Evolutionary conservation across 1,139 yeast genomes (phyloP), one percentile per base, ranked within the genome.

Genomic region (Pichia sp.): DNA sequence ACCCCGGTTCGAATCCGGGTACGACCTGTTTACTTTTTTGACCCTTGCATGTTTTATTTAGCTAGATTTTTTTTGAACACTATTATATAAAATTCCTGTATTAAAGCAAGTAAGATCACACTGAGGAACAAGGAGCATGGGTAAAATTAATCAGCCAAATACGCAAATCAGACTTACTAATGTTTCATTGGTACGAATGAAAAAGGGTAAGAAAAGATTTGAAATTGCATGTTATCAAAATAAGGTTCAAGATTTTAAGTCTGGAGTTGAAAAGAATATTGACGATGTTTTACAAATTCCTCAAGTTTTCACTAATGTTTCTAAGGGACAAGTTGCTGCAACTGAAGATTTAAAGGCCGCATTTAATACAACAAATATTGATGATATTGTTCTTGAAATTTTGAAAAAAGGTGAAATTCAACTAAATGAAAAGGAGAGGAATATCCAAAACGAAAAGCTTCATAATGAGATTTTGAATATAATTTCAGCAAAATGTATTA

Each of bases 1-100:
- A 82, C 89, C 86, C 86, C 89, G 82, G 89, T 81, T 82, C 89
- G 89, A 81, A 79, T 79, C 89, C 88, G 88, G 88, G 86, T 77
- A 77, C 79, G 86, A 80, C 86, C 88, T 79, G 20, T 19, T 14
- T 31, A n/a, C 9, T n/a, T n/a, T 28, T 28, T 28, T n/a, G 9
- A 15, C 11, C 3, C n/a, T 15, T 25, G n/a, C 11, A 25, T 25
- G 4, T 25, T 28, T 18, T 3, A 14, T 14, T 7, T 12, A 8
- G 19, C 6, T 15, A 8, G 15, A 30, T 17, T 17, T 30, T n/a
- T 5, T 12, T 28, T 14, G 10, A 28, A 14, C 19, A 14, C 8
- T 17, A 12, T 30, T n/a, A 14, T 30, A 6, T 18, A 14, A 17
- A 12, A 12, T 25, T n/a, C 5, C 12, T 25, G 4, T n/a, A 12